Evolutionary conservation across 768 basidiomycete species (phyloP).

Genomic region (Tubosaeta sp.): DNA sequence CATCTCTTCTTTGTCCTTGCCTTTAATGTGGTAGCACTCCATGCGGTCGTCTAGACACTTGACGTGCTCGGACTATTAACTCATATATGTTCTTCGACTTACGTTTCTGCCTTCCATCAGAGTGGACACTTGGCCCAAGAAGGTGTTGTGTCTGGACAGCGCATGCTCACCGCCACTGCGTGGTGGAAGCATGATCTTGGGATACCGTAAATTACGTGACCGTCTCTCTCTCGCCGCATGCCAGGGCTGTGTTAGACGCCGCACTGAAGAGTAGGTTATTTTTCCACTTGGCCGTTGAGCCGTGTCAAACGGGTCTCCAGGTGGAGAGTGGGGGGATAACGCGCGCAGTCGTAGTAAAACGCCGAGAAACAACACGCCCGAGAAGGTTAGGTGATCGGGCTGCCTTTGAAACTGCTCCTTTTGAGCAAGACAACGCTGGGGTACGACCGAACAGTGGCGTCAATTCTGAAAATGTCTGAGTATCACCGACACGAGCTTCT

Average conservation of each 20-base stretch:
- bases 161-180: slow-evolving; percentile 29
- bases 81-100: slow-evolving; percentile 9
- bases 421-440: not conserved
- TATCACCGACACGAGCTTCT: not conserved
- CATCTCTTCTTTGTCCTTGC: slow-evolving; percentile 7
- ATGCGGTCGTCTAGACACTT: slow-evolving; percentile 14
- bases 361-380: slow-evolving; percentile 10
- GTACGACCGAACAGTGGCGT: slow-evolving; percentile 1
- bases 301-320: not conserved
- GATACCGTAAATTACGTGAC: slow-evolving; percentile 28
- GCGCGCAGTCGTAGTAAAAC: slow-evolving; percentile 12
- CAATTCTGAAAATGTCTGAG: not conserved
- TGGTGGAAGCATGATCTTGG: slow-evolving; percentile 26
- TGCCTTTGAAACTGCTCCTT: not conserved
- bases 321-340: slow-evolving; percentile 11
- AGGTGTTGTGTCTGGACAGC: slow-evolving; percentile 4
- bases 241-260: slow-evolving; percentile 15
- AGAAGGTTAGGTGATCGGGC: not conserved
- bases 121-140: slow-evolving; percentile 1
- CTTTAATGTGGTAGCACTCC: slow-evolving; percentile 12
- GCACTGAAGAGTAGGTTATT: slow-evolving; percentile 3
- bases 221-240: not conserved
- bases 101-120: slow-evolving; percentile 14
- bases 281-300: slow-evolving; percentile 10
- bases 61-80: slow-evolving; percentile 16